Evolutionary conservation across 768 basidiomycete genomes (phyloP).

Genomic region (Exsudoporus frostii): DNA sequence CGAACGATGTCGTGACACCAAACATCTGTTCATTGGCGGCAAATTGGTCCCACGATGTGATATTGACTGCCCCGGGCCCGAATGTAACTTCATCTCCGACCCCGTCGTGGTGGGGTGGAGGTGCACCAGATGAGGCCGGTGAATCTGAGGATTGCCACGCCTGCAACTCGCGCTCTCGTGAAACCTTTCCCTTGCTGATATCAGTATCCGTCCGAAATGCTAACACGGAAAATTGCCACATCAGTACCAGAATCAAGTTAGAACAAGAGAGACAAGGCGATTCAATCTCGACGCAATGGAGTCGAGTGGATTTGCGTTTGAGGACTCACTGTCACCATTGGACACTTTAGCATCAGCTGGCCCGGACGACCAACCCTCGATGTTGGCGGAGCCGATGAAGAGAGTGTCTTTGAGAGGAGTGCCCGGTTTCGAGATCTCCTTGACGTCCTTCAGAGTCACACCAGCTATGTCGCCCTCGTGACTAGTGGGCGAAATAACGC

Average conservation of each 20-base stretch:
- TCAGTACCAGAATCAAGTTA: constrained; percentile 10
- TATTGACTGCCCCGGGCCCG: constrained; percentile 45
- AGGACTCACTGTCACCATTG: constrained; percentile 67
- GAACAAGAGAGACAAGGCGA: background rate
- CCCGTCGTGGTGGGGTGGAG: constrained; percentile 25
- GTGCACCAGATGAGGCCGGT: constrained; percentile 30
- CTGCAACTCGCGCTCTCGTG: constrained; percentile 75
- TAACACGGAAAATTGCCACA: constrained; percentile 26
- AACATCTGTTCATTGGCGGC: constrained; percentile 90
- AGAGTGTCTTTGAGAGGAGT: constrained; percentile 66
- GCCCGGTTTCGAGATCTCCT: constrained; percentile 64
- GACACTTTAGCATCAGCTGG: constrained; percentile 67
- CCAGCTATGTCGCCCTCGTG: constrained; percentile 68
- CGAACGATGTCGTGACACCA: constrained; percentile 86
- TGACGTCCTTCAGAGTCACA: constrained; percentile 73
- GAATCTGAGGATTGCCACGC: constrained; percentile 59
- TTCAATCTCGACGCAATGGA: background rate
- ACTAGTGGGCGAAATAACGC: constrained; percentile 58
- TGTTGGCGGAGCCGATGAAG: constrained; percentile 70
- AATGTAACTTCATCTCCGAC: constrained; percentile 70
- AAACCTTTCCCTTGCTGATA: constrained; percentile 55
- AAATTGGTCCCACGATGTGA: constrained; percentile 84
- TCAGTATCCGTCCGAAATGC: constrained; percentile 84
- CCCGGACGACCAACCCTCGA: constrained; percentile 70
- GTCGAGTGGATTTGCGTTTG: background rate